These are phyloP conservation scores for Cytospora mali DNA, from an alignment of 2,329 filamentous ascomycete genomes.

Conservation along the genomic window DNA sequence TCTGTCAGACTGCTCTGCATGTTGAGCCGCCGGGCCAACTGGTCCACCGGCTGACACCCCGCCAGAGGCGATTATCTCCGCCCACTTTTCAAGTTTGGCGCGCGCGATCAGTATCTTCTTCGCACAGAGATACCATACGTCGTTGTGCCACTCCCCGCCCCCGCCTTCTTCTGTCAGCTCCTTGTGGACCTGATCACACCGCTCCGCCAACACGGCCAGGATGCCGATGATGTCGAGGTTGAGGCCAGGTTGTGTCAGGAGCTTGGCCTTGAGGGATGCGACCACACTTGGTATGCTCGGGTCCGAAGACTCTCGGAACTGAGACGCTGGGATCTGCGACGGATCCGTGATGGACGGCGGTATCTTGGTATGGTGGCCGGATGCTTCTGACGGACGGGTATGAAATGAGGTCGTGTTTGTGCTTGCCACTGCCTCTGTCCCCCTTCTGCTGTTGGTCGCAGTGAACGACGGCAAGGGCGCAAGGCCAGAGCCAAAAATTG, in stretches of 20 bases:
- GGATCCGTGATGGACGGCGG: conserved; percentile 17
- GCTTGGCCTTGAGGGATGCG: conserved; percentile 43
- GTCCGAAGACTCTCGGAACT: conserved; percentile 39
- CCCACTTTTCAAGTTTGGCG: conserved; percentile 50
- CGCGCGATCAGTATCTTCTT: conserved; percentile 51
- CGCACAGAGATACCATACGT: conserved; percentile 52
- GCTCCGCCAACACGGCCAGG: conserved; percentile 43
- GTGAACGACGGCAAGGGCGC: conserved; percentile 7
- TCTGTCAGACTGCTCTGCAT: neutral
- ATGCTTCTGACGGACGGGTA: neutral
- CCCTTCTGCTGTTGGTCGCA: neutral
- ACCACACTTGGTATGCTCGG: conserved; percentile 45
- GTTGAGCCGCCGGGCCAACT: neutral
- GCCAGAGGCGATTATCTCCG: conserved; percentile 45
- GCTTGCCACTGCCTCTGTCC: neutral
- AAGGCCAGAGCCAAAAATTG: conserved; percentile 3
- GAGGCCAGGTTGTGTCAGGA: conserved; percentile 48
- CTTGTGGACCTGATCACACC: conserved; percentile 48
- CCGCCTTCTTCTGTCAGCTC: conserved; percentile 38
- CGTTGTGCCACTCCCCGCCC: conserved; percentile 44
- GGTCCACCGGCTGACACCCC: conserved; percentile 26
- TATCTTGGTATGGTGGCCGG: neutral
- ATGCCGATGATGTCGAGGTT: conserved; percentile 49
- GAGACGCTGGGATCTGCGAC: conserved; percentile 21
- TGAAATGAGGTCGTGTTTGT: neutral